These are phyloP conservation scores for Euphrasia arctica DNA, from an alignment of 305 asterid species.

Conservation along the genomic window DNA sequence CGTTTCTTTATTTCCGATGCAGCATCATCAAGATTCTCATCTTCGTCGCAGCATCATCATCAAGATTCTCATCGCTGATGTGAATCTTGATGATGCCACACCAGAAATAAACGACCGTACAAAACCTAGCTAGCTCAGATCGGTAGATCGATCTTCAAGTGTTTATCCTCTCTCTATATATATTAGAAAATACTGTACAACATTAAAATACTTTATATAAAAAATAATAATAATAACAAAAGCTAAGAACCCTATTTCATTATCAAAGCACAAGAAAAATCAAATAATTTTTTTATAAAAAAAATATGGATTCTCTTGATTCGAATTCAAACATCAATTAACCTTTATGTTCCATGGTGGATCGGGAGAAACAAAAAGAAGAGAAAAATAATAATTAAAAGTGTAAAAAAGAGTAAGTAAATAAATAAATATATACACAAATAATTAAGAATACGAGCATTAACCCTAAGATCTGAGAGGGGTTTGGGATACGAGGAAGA, in stretches of 20 bases:
- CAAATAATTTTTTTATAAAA: neutral
- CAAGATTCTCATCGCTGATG: conserved; percentile 22
- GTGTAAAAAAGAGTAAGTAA: neutral
- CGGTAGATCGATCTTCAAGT: conserved; percentile 7
- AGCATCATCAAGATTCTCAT: conserved; percentile 92
- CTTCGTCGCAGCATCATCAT: neutral
- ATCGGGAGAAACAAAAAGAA: conserved; percentile 8
- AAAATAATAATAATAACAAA: too few species aligned
- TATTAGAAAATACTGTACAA: too few species aligned
- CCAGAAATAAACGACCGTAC: conserved; percentile 55
- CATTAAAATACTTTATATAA: too few species aligned
- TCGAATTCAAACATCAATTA: conserved; percentile 22
- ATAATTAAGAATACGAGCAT: neutral
- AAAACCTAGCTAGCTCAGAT: conserved; percentile 6
- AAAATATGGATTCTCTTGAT: neutral
- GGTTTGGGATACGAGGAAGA: neutral
- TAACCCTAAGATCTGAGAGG: neutral
- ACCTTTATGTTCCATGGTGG: conserved; percentile 25
- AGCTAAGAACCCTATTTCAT: conserved; percentile 27
- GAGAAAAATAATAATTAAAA: conserved; percentile 16
- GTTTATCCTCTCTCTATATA: neutral
- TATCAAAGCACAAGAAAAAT: neutral
- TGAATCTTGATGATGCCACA: conserved; percentile 93
- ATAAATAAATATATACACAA: neutral
- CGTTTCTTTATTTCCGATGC: conserved; percentile 56